Evolutionary conservation across 352 stramenopile genomes (phyloP), one percentile per base, ranked within the genome.

Genomic region (Phytophthora capsici): DNA sequence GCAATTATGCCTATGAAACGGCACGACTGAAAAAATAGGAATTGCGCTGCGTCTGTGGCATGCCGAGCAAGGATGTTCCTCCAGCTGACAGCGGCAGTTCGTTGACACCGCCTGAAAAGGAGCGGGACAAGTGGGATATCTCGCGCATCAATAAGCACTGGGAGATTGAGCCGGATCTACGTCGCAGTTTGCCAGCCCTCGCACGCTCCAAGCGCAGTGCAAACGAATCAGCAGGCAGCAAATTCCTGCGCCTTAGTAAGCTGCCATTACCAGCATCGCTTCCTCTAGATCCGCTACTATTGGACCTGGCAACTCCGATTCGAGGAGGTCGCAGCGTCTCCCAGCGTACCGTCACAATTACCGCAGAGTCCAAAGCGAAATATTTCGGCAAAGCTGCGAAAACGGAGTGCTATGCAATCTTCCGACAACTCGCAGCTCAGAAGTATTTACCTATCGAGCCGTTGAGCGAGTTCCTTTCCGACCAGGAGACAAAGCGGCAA

Each of bases 141-240:
- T 86, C 75, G 25, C 75, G 82, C 9, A 61, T 93, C 55, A 91
- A 88, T 69, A 82, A 84, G 37, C 79, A 78, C 59, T 93, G 85
- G 85, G 81, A 83, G 52, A 93, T 91, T 60, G 82, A 91, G 50
- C 25, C 64, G 7, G 82, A 91, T 16, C 67, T 91, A 28, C 64
- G 65, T 19, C 78, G 81, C 23, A 86, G 61, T 22, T 65, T 93
- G 26, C 85, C 82, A 7, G 75, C 72, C 10, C 80, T 93, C 14
- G 85, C 78, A 12, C 79, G 83, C 6, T 43, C 63, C 23, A 89
- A 85, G 51, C 75, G 82, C 17, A 66, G 41, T 23, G 75, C 78
- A 36, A 54, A 74, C 25, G 80, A 91, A 52, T 79, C 77, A 1
- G 64, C 82, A 5, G 69, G 62, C 26, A 78, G 81, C 60, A 91